These are phyloP conservation scores for Apiotrichum veenhuisii DNA, from an alignment of 1,284 basidiomycete genomes.

Conservation along the genomic window DNA sequence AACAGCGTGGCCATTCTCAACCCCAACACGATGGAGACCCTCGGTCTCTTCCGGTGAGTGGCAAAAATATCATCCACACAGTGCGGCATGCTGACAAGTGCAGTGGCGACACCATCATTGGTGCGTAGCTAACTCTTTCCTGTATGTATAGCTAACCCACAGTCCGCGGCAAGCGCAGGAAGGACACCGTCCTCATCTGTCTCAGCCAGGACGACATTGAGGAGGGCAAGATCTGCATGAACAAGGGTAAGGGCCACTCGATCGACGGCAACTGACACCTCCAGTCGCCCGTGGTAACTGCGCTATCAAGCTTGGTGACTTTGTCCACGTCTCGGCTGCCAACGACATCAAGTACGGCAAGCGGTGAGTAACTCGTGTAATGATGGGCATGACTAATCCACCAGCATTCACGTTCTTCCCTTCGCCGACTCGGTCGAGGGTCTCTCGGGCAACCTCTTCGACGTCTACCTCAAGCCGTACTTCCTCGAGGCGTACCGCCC, in stretches of 20 bases:
- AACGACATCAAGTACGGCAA: conserved; percentile 99
- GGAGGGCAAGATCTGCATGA: conserved; percentile 95
- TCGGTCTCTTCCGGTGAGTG: conserved; percentile 83
- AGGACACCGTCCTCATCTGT: conserved; percentile 93
- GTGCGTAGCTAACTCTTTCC: conserved; percentile 17
- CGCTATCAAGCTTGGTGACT: conserved; percentile 94
- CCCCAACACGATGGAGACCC: conserved; percentile 92
- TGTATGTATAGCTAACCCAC: conserved; percentile 30
- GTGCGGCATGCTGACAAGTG: conserved; percentile 1
- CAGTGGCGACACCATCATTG: conserved; percentile 45
- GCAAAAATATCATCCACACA: neutral
- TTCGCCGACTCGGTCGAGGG: conserved; percentile 98
- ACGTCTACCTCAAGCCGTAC: conserved; percentile 97
- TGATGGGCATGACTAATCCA: conserved; percentile 5
- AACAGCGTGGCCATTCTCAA: conserved; percentile 87
- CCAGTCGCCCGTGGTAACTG: conserved; percentile 94
- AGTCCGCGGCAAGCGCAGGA: conserved; percentile 82
- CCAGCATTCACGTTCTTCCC: conserved; percentile 80
- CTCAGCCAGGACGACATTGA: conserved; percentile 93
- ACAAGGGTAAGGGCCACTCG: conserved; percentile 61
- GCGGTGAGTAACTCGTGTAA: conserved; percentile 51
- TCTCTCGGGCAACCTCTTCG: conserved; percentile 95
- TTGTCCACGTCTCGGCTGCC: conserved; percentile 92
- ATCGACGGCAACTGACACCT: neutral
- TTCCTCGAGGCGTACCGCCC: conserved; percentile 77